Conservation (phyloP, 495 filamentous ascomycete species). For the Podospora appendiculata region DNA sequence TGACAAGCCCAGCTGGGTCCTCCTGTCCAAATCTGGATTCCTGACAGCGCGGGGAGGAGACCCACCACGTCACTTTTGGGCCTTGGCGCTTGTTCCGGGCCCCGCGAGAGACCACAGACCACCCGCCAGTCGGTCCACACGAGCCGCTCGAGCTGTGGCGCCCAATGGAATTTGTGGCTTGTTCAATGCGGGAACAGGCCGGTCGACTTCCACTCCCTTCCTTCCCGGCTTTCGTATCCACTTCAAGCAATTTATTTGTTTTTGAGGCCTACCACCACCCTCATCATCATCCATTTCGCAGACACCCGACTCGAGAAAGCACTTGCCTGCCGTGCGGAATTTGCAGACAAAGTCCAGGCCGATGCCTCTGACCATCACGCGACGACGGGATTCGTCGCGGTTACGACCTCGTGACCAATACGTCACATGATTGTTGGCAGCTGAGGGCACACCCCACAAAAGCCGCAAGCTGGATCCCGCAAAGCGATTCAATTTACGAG, state of each 20-base stretch:
- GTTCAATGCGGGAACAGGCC: not conserved
- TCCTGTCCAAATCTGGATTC: not conserved
- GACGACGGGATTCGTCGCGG: not conserved
- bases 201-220: too few relatives aligned
- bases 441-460: not conserved
- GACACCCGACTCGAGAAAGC: not conserved
- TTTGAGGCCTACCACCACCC: not conserved
- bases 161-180: not conserved
- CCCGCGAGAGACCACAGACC: too few relatives aligned
- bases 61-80: not conserved
- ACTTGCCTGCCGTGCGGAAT: not conserved
- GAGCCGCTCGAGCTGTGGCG: not conserved
- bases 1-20: not conserved
- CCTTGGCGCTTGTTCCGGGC: too few relatives aligned
- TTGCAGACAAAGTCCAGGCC: not conserved
- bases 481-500: not conserved
- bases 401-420: not conserved
- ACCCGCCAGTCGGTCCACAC: too few relatives aligned
- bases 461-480: not conserved
- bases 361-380: not conserved
- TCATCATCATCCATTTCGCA: not conserved
- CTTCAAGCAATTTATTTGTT: not conserved
- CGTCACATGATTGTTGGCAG: slow-evolving; percentile 1
- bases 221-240: too few relatives aligned
- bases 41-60: not conserved